Conservation (phyloP, 2,329 filamentous ascomycete genomes). For the Apiospora aurea region DNA sequence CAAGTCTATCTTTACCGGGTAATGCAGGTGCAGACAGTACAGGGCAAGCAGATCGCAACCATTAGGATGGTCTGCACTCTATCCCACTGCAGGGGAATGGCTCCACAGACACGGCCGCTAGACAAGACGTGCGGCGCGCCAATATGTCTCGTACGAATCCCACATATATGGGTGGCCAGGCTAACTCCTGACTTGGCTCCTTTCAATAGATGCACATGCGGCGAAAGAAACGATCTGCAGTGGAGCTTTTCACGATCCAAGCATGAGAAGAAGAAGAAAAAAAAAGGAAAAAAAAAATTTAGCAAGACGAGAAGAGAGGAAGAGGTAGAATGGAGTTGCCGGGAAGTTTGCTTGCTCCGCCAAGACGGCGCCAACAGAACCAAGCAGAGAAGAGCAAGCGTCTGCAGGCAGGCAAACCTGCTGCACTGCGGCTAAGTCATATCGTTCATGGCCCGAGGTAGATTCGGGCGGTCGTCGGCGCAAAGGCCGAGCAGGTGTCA, state of each 20-base stretch:
- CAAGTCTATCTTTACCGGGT: background rate
- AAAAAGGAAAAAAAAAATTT: background rate
- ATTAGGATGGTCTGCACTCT: background rate
- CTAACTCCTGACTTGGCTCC: background rate
- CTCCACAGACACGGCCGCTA: slow-evolving; percentile 15
- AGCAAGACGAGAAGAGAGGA: background rate
- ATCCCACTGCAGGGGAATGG: background rate
- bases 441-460: background rate
- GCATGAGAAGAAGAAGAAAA: too few relatives aligned
- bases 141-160: slow-evolving; percentile 3
- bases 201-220: background rate
- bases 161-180: slow-evolving; percentile 1
- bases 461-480: background rate
- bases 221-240: background rate
- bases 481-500: background rate
- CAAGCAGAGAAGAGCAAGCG: slow-evolving; percentile 23
- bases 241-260: background rate
- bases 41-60: background rate
- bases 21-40: background rate
- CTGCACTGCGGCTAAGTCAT: slow-evolving; percentile 25
- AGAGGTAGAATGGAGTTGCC: background rate
- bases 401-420: slow-evolving; percentile 15
- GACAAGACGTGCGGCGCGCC: slow-evolving; percentile 2
- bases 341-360: background rate
- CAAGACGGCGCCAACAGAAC: slow-evolving; percentile 25